phyloP scores from a whole-genome alignment of 192 early-diverging fungal genomes.

The Coemansia sp. region DNA sequence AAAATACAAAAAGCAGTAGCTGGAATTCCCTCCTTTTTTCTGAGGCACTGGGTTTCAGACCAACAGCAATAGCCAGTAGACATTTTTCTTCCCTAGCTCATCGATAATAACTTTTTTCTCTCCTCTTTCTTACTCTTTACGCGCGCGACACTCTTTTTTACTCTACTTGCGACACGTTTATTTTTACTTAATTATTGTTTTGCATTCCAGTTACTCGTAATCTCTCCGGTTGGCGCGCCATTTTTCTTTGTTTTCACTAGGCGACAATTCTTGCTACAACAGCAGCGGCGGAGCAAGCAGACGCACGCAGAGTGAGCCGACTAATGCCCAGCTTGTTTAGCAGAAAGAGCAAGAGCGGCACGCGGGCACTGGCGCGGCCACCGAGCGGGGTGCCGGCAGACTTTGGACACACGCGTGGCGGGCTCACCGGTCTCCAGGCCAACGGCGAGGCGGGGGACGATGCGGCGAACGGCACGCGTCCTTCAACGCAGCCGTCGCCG shows the following conservation, averaged over 20 bases:
- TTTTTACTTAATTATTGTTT: background rate
- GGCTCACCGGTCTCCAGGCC: conserved; percentile 21
- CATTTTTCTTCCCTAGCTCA: background rate
- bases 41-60: background rate
- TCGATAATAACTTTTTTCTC: background rate
- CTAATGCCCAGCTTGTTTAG: conserved; percentile 51
- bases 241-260: conserved; percentile 8
- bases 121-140: background rate
- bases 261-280: background rate
- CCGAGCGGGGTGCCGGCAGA: conserved; percentile 40
- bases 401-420: conserved; percentile 37
- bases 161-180: background rate
- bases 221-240: too few species aligned
- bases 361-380: conserved; percentile 30
- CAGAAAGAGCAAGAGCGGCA: conserved; percentile 41
- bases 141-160: background rate
- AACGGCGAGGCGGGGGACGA: conserved; percentile 1
- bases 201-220: background rate
- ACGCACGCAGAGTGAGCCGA: conserved; percentile 4
- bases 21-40: background rate
- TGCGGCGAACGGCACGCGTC: conserved; percentile 10
- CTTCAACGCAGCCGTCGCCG: conserved; percentile 1
- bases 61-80: background rate
- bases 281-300: background rate
- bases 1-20: too few species aligned